Conservation (phyloP, 345 rosid genomes). For the Eucalyptus sp. region DNA sequence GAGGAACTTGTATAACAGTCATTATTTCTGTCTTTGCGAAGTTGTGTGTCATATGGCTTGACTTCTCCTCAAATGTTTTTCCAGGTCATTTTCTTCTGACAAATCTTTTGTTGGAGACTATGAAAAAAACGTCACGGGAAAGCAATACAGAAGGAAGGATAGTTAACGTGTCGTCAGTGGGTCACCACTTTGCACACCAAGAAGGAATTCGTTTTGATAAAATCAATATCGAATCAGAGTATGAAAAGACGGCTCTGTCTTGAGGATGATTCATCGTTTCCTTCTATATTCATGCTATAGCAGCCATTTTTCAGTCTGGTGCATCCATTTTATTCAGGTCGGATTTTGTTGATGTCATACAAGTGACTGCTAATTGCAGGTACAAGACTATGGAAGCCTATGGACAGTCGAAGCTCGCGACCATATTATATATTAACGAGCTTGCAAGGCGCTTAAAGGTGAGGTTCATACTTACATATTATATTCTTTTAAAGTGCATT, state of each 20-base stretch:
- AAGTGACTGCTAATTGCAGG: slow-evolving; percentile 8
- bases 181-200: slow-evolving; percentile 17
- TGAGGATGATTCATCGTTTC: background rate
- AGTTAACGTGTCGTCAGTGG: slow-evolving; percentile 24
- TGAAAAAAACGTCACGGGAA: slow-evolving; percentile 27
- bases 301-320: background rate
- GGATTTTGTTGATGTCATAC: background rate
- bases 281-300: background rate
- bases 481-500: background rate
- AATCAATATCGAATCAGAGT: slow-evolving; percentile 28
- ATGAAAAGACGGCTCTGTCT: background rate
- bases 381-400: slow-evolving; percentile 31
- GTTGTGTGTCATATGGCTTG: background rate
- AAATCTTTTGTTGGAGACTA: slow-evolving; percentile 27
- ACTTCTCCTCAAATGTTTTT: background rate
- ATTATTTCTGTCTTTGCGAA: background rate
- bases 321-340: background rate
- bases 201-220: slow-evolving; percentile 34
- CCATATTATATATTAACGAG: slow-evolving; percentile 19
- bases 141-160: slow-evolving; percentile 36
- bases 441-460: slow-evolving; percentile 36
- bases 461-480: background rate
- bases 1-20: background rate
- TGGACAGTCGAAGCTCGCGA: slow-evolving; percentile 45
- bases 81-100: slow-evolving; percentile 47